Conservation (phyloP, 1,139 yeast genomes). For the Debaryomycetaceae sp. region DNA sequence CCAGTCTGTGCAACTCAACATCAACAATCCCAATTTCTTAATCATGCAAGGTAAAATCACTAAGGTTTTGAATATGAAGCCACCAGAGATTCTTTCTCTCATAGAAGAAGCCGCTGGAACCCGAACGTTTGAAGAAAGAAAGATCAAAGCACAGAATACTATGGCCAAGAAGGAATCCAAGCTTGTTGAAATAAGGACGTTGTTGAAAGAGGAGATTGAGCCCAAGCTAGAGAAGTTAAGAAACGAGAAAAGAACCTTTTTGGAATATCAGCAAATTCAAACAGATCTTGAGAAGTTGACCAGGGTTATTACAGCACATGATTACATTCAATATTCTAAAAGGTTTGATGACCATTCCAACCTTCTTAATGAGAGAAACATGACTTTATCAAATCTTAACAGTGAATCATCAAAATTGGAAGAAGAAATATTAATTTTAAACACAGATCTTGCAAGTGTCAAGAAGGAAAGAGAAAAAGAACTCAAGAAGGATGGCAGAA, state of each 20-base stretch:
- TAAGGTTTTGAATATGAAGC: slow-evolving; percentile 94
- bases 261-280: slow-evolving; percentile 85
- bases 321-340: slow-evolving; percentile 48
- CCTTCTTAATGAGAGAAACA: slow-evolving; percentile 32
- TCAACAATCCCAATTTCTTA: slow-evolving; percentile 93
- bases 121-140: slow-evolving; percentile 88
- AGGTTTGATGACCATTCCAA: slow-evolving; percentile 42
- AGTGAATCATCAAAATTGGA: slow-evolving; percentile 41
- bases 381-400: slow-evolving; percentile 33
- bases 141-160: slow-evolving; percentile 87
- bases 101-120: slow-evolving; percentile 99
- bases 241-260: slow-evolving; percentile 73
- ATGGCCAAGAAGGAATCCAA: slow-evolving; percentile 89
- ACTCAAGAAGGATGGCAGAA: slow-evolving; percentile 56
- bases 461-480: slow-evolving; percentile 58
- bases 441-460: slow-evolving; percentile 58
- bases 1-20: slow-evolving; percentile 92
- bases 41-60: slow-evolving; percentile 99
- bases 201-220: slow-evolving; percentile 83
- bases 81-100: slow-evolving; percentile 80
- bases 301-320: slow-evolving; percentile 75
- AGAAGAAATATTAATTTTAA: slow-evolving; percentile 57
- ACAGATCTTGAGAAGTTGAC: slow-evolving; percentile 74
- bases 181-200: slow-evolving; percentile 68
- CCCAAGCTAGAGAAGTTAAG: slow-evolving; percentile 85